These are phyloP conservation scores for Pyrus hybrid DNA, from an alignment of 331 rosid species.

Conservation along the genomic window DNA sequence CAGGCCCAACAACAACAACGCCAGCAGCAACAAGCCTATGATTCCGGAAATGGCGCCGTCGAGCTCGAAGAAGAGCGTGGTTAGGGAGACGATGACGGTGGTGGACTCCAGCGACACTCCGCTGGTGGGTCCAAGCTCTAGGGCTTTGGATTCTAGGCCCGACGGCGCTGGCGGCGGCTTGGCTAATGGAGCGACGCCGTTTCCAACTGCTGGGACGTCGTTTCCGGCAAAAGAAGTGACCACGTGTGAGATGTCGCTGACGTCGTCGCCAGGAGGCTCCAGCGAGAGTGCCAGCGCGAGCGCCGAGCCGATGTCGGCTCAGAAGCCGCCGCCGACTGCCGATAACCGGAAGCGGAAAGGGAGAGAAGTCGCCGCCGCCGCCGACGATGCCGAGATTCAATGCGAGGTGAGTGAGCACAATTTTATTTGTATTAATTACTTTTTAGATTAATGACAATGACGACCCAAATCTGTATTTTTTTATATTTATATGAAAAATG, in stretches of 20 bases:
- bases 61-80: conserved; percentile 25
- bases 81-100: conserved; percentile 43
- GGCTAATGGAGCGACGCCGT: not conserved
- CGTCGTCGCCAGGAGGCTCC: conserved; percentile 54
- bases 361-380: conserved; percentile 27
- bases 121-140: conserved; percentile 22
- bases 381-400: conserved; percentile 43
- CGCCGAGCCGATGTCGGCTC: conserved; percentile 25
- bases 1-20: conserved; percentile 29
- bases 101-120: conserved; percentile 72
- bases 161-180: conserved; percentile 6
- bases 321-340: conserved; percentile 15
- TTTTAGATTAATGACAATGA: no score
- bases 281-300: conserved; percentile 51
- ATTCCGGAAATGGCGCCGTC: conserved; percentile 11
- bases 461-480: not conserved
- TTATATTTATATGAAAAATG: not conserved
- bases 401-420: conserved; percentile 46
- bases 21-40: not conserved
- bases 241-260: conserved; percentile 39
- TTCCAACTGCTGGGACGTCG: not conserved
- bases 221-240: conserved; percentile 18
- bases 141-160: conserved; percentile 22
- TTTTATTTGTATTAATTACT: not conserved
- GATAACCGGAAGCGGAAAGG: conserved; percentile 69